Base-by-base conservation (phyloP, 129 eudicot species). In the Lactuca sativa region DNA sequence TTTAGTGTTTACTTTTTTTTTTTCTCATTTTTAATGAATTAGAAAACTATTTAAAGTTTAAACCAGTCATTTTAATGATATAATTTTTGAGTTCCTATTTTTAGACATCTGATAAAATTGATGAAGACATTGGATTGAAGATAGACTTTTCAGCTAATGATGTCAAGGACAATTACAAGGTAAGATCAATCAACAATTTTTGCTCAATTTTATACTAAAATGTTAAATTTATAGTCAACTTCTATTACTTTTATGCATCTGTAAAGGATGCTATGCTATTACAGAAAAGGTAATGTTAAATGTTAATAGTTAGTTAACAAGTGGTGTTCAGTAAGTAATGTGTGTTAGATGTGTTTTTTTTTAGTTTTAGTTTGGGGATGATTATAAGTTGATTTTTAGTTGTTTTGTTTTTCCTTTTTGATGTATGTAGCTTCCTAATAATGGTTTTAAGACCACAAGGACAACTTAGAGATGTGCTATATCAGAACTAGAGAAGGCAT, bases 101-200 rank as follows among this genome's bases (percentile, higher is more conserved):
- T 43, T 73, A 89, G 96, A 43, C 77, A 73, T 76, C 82, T 44
- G 66, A 54, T 67, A 51, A 80, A 51, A 16, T 69, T 41, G 66
- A 59, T 11, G 78, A 74, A 66, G 67, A 18, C 63, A 64, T 61
- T 48, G 81, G 76, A 70, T 59, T 69, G 63, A 77, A 67, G 57
- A 70, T 89, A 60, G 74, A 68, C 51, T 76, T 86, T 78, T 70
- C 86, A 59, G 72, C 44, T 51, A 71, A 80, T 77, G 92, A 85
- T 76, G 38, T 93, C 71, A 76, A 73, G 75, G 81, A 83, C 57
- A 83, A 72, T 62, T 93, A 93, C 71, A 89, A 85, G 90, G 98
- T 86, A 67, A 53, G 77, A 54, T 38, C 37, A 57, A 56, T 47
- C 34, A 10, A 36, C 59, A 53, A 33, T 58, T 52, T 57, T 3